Percentiles rank a stretch among this genome's conserved stretches.
phyloP scores from a whole-genome alignment of 129 eudicot genomes.

The Rutidosis leptorrhynchoides region DNA sequence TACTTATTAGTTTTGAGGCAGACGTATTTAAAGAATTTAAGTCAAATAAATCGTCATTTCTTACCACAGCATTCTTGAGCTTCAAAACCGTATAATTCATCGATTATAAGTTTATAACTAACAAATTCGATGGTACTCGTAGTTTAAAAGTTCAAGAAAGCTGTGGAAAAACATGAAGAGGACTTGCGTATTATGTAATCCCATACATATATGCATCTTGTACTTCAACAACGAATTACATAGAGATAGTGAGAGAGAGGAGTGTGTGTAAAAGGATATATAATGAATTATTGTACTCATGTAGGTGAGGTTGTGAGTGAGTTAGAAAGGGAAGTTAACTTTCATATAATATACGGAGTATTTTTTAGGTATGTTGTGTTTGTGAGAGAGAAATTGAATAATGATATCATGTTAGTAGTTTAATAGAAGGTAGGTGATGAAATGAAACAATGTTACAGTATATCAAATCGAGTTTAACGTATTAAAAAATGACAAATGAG shows the following conservation, averaged over 20 bases:
- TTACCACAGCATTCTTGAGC: conserved; percentile 56
- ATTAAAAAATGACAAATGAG: too few species aligned
- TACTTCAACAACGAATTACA: neutral
- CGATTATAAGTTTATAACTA: neutral
- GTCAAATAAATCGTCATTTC: conserved; percentile 35
- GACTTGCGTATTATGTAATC: conserved; percentile 22
- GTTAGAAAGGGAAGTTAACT: neutral
- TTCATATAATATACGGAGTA: neutral
- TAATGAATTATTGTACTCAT: too few species aligned
- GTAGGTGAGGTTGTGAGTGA: neutral
- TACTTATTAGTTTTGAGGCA: neutral
- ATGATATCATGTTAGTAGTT: neutral
- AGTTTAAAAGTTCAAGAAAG: conserved; percentile 80
- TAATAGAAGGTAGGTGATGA: neutral
- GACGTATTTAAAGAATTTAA: neutral
- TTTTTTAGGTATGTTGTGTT: neutral
- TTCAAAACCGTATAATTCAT: conserved; percentile 13
- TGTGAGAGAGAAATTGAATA: neutral
- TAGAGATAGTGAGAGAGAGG: neutral
- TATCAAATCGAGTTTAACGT: too few species aligned
- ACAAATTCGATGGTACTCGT: neutral
- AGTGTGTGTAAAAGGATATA: neutral
- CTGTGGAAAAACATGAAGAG: conserved; percentile 80
- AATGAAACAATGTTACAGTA: too few species aligned
- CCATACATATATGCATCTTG: neutral